Evolutionary conservation across 768 basidiomycete species (phyloP), one percentile per base, ranked within the genome.

Genomic region (Suillus luteus): DNA sequence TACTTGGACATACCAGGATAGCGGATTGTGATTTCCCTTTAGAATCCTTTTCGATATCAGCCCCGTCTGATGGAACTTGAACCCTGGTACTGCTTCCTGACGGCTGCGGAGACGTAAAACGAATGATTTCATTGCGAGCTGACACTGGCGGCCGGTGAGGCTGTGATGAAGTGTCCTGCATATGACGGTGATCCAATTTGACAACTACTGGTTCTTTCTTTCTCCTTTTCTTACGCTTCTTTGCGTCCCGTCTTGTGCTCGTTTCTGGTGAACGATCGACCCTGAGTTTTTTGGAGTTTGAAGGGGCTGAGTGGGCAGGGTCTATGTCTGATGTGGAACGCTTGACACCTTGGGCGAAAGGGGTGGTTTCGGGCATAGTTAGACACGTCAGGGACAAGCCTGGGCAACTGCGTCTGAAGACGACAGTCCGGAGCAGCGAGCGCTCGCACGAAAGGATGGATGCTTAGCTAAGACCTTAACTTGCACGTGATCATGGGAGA

Each of bases 201-300:
- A 3, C 59, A 19, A 76, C 74, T 27, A 75, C 60, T 0, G 75
- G 68, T 0, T 64, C 60, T 63, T 75, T 75, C 67, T 69, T 75
- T 55, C 68, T 75, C 65, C 48, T 74, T 65, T 37, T 76, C 63
- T 46, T 76, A 8, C 74, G 65, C 41, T 70, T 74, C 55, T 65
- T 77, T 24, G 69, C 59, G 49, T 71, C 72, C 6, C 63, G 71
- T 43, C 63, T 66, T 22, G 55, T 22, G 41, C 35, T 55, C 12
- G 72, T 64, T 44, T 68, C 69, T 40, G 59, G 33, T 9, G 70
- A 52, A 12, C 12, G 64, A 64, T 68, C 63, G 62, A 62, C 67
- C 64, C 72, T 73, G 4, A 55, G 27, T 62, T 66, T 75, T 68
- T 77, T 75, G 6, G 68, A 0, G 54, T 62, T 64, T 35, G 69